phyloP scores from a whole-genome alignment of 345 rosid species.

The Lumnitzera littorea region DNA sequence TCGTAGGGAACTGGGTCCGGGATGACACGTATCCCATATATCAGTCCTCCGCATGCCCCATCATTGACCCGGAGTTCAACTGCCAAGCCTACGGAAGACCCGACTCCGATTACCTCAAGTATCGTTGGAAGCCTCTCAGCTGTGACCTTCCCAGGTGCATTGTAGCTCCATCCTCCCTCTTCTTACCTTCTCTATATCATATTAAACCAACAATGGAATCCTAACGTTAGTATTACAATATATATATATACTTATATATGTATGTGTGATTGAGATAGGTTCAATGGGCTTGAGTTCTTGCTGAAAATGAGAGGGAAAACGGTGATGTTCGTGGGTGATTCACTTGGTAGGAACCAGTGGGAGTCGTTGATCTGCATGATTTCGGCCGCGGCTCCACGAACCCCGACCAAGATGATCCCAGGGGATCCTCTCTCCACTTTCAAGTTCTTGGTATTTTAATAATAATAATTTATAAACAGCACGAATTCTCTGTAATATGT shows the following conservation, averaged over 20 bases:
- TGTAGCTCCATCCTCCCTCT: neutral
- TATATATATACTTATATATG: neutral
- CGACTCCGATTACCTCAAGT: constrained; percentile 16
- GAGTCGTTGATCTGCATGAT: constrained; percentile 90
- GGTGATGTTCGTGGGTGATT: constrained; percentile 90
- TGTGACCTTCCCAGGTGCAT: constrained; percentile 15
- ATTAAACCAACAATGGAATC: no score
- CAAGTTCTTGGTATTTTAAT: constrained; percentile 45
- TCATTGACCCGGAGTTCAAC: constrained; percentile 17
- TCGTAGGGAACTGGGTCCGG: constrained; percentile 13
- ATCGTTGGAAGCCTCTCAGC: constrained; percentile 14
- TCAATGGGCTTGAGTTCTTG: constrained; percentile 66
- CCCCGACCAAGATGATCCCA: constrained; percentile 38
- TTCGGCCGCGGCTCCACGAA: constrained; percentile 37
- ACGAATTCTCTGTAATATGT: neutral
- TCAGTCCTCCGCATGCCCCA: constrained; percentile 14
- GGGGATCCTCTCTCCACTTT: constrained; percentile 72
- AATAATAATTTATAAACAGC: neutral
- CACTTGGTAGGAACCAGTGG: constrained; percentile 89
- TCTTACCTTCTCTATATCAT: neutral
- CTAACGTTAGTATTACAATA: no score
- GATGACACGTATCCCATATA: constrained; percentile 13
- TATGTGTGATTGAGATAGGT: constrained; percentile 25
- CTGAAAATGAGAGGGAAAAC: constrained; percentile 57
- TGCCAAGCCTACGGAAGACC: constrained; percentile 19